These are phyloP conservation scores for Lepidium africanum DNA, from an alignment of 345 rosid species.

Conservation along the genomic window DNA sequence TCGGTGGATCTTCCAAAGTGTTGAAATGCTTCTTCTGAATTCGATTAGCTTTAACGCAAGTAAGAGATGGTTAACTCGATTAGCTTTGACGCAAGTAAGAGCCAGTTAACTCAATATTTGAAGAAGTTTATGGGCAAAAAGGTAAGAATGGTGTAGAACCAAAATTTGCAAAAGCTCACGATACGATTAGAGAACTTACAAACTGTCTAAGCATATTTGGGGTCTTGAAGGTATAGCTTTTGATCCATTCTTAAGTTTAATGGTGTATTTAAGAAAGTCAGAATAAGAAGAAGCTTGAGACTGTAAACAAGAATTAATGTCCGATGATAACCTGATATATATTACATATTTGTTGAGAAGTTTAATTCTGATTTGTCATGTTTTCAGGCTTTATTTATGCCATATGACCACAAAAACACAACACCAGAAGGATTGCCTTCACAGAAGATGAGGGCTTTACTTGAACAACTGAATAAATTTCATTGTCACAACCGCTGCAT, in stretches of 20 bases:
- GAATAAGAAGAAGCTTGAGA: neutral
- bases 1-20: neutral
- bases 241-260: neutral
- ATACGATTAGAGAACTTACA: constrained; percentile 4
- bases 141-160: constrained; percentile 11
- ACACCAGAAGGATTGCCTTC: constrained; percentile 72
- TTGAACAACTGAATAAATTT: constrained; percentile 55
- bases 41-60: constrained; percentile 18
- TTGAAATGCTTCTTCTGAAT: neutral
- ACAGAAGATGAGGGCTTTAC: constrained; percentile 53
- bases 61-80: neutral
- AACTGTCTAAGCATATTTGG: constrained; percentile 30
- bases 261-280: neutral
- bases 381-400: constrained; percentile 89
- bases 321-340: neutral
- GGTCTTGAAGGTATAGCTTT: neutral
- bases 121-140: constrained; percentile 22
- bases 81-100: constrained; percentile 15
- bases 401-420: constrained; percentile 86
- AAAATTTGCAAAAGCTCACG: constrained; percentile 8
- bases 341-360: neutral
- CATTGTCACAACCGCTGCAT: constrained; percentile 82
- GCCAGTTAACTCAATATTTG: constrained; percentile 31
- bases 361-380: constrained; percentile 10
- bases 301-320: neutral